These are phyloP conservation scores for Phoenix roebelenii DNA, from an alignment of 176 grass and related monocot genomes.

Conservation along the genomic window DNA sequence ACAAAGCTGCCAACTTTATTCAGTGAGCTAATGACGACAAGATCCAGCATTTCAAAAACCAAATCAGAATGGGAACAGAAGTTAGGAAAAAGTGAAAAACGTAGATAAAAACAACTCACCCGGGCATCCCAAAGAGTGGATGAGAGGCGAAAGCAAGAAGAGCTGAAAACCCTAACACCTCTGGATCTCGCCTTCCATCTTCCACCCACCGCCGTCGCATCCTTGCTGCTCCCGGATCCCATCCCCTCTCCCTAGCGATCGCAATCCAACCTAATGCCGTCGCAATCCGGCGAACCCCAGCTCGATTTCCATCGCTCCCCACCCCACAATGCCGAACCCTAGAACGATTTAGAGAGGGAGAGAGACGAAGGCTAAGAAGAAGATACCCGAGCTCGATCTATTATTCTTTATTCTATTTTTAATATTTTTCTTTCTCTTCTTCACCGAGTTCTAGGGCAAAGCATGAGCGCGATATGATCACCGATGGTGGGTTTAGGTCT, in stretches of 20 bases:
- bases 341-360: too few species aligned
- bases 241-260: conserved; percentile 18
- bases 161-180: conserved; percentile 31
- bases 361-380: too few species aligned
- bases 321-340: too few species aligned
- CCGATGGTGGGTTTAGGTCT: too few species aligned
- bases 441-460: too few species aligned
- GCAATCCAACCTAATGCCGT: not conserved
- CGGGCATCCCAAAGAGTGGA: conserved; percentile 5
- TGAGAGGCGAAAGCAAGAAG: conserved; percentile 62
- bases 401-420: too few species aligned
- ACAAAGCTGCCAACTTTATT: too few species aligned
- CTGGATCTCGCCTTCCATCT: conserved; percentile 15
- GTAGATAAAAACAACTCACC: too few species aligned
- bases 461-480: too few species aligned
- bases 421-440: too few species aligned
- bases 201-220: conserved; percentile 14
- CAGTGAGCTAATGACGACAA: not conserved
- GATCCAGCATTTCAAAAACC: conserved; percentile 7
- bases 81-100: not conserved
- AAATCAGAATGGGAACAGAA: conserved; percentile 6
- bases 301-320: too few species aligned
- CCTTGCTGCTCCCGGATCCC: conserved; percentile 88
- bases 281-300: not conserved
- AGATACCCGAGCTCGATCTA: too few species aligned